These are phyloP conservation scores for Antrodiella citrinella DNA, from an alignment of 768 basidiomycete species.

Conservation along the genomic window DNA sequence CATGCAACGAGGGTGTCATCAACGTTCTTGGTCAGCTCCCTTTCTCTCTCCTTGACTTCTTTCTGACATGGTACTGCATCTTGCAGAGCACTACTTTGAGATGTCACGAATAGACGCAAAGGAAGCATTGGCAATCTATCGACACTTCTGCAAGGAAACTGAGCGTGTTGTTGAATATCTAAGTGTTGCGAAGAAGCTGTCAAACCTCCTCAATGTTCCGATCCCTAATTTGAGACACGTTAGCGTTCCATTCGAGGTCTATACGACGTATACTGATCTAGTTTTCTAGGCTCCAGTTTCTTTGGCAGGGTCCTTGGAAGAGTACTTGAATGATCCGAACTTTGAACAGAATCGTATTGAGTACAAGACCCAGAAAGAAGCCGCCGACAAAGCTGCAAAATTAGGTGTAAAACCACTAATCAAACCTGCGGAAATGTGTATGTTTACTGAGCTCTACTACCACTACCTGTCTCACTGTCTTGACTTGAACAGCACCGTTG, in stretches of 20 bases:
- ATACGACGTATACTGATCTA: not conserved
- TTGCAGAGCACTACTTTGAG: slow-evolving; percentile 88
- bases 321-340: slow-evolving; percentile 93
- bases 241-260: slow-evolving; percentile 17
- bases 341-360: slow-evolving; percentile 94
- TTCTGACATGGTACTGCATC: slow-evolving; percentile 10
- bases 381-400: slow-evolving; percentile 38
- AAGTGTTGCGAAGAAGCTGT: slow-evolving; percentile 84
- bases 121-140: slow-evolving; percentile 81
- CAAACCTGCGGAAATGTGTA: slow-evolving; percentile 24
- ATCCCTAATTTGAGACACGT: slow-evolving; percentile 93
- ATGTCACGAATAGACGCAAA: slow-evolving; percentile 93
- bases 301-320: slow-evolving; percentile 86
- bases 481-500: slow-evolving; percentile 9
- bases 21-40: slow-evolving; percentile 59
- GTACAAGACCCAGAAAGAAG: slow-evolving; percentile 75
- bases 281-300: slow-evolving; percentile 78
- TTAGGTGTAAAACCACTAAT: slow-evolving; percentile 15
- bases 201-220: slow-evolving; percentile 88
- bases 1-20: slow-evolving; percentile 91
- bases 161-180: slow-evolving; percentile 91
- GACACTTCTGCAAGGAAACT: slow-evolving; percentile 90
- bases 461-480: not conserved
- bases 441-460: slow-evolving; percentile 6
- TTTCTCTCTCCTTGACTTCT: slow-evolving; percentile 15